Percentiles rank a stretch among this genome's conserved stretches.
Conservation (phyloP, 2,329 filamentous ascomycete genomes). For the Exserohilum rostratum region DNA sequence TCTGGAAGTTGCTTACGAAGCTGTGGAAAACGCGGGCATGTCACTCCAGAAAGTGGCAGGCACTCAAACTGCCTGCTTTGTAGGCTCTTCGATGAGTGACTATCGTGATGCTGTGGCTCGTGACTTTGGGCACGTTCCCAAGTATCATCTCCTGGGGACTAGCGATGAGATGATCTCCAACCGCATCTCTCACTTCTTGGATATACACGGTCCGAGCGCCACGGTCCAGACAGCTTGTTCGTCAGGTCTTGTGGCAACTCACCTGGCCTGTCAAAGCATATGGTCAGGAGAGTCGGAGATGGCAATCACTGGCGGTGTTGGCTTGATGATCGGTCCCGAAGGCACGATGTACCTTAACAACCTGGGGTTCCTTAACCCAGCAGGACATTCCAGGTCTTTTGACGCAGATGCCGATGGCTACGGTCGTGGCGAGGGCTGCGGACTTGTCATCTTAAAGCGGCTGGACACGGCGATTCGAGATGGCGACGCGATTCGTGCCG, state of each 20-base stretch:
- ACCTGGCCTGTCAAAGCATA: constrained; percentile 32
- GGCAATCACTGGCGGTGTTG: constrained; percentile 46
- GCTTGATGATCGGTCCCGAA: constrained; percentile 13
- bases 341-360: constrained; percentile 5
- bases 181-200: constrained; percentile 30
- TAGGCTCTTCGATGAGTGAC: constrained; percentile 9
- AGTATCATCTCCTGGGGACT: constrained; percentile 8
- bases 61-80: constrained; percentile 32
- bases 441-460: constrained; percentile 32
- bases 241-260: constrained; percentile 26
- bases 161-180: constrained; percentile 8
- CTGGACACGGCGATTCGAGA: constrained; percentile 18
- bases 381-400: constrained; percentile 37
- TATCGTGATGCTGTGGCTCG: too few relatives aligned
- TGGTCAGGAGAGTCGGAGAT: constrained; percentile 33
- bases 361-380: constrained; percentile 32
- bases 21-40: constrained; percentile 34
- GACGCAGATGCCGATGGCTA: constrained; percentile 67
- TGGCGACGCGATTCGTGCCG: constrained; percentile 31
- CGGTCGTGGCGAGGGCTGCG: constrained; percentile 65
- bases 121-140: constrained; percentile 14
- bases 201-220: constrained; percentile 31
- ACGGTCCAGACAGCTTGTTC: constrained; percentile 40
- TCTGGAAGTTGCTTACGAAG: constrained; percentile 36
- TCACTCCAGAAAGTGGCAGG: constrained; percentile 24